phyloP scores from a whole-genome alignment of 2,329 filamentous ascomycete genomes.

The Fusarium metavorans region DNA sequence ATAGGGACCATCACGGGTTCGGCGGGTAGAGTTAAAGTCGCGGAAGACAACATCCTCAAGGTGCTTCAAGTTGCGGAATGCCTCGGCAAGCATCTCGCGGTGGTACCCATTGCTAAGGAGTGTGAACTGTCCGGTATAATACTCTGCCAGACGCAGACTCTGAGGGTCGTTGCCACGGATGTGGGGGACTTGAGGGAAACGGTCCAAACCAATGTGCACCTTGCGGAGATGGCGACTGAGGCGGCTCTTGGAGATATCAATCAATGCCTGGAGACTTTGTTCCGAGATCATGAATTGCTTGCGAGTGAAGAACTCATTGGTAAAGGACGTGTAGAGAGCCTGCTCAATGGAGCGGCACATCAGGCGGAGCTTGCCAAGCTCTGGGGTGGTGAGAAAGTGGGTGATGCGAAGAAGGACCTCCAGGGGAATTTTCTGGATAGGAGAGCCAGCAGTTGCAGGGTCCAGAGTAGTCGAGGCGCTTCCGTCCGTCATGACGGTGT shows the following conservation, averaged over 20 bases:
- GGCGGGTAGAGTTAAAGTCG: slow-evolving; percentile 65
- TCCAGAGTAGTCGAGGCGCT: background rate
- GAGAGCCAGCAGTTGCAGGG: slow-evolving; percentile 13
- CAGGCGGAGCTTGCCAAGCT: slow-evolving; percentile 66
- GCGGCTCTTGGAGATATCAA: slow-evolving; percentile 63
- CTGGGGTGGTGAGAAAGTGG: slow-evolving; percentile 63
- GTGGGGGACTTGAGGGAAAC: slow-evolving; percentile 25
- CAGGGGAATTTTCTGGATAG: slow-evolving; percentile 59
- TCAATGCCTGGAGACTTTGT: slow-evolving; percentile 65
- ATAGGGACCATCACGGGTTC: slow-evolving; percentile 60
- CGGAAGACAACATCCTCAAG: slow-evolving; percentile 69
- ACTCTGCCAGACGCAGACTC: slow-evolving; percentile 25
- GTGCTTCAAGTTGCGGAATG: slow-evolving; percentile 65
- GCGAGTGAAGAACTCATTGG: slow-evolving; percentile 72
- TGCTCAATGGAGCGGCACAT: slow-evolving; percentile 67
- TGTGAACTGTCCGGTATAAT: slow-evolving; percentile 39
- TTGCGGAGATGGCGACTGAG: slow-evolving; percentile 53
- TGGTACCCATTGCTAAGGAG: slow-evolving; percentile 60
- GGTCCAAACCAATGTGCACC: slow-evolving; percentile 50
- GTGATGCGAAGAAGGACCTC: slow-evolving; percentile 71
- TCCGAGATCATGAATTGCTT: slow-evolving; percentile 74
- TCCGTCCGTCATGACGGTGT: slow-evolving; percentile 26
- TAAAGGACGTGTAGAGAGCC: slow-evolving; percentile 66
- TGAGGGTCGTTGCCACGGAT: slow-evolving; percentile 21
- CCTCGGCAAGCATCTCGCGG: slow-evolving; percentile 65